Evolutionary conservation across 2,329 filamentous ascomycete species (phyloP), one percentile per base, ranked within the genome.

Genomic region (Cladosporium sp.): DNA sequence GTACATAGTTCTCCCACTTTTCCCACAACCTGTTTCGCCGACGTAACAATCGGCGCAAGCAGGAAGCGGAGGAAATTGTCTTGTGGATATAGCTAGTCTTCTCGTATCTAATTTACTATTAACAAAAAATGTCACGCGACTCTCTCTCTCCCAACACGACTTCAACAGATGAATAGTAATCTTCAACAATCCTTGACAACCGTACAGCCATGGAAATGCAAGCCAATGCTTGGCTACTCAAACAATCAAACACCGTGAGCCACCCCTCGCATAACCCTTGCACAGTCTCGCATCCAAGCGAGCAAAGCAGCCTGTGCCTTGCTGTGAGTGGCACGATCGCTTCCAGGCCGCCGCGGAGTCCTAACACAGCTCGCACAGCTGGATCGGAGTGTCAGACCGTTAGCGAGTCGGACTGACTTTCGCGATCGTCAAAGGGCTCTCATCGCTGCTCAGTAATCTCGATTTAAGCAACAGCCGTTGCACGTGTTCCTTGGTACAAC

Each of bases 21-120:
- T 41, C 21, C 55, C 24, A 41, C 28, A 3, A 24, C 8, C 7
- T 58, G 15, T 59, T 47, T 30, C 36, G 57, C 57, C 57, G 57
- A 59, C 36, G 36, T 59, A 59, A 59, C 57, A 59, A 59, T 59
- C 57, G 57, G 57, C 57, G 38, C 38, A 47, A 59, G 34, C 26
- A 34, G 1, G 7, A 7, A 12, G 28, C 11, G 52, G 2, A 58
- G 24, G 24, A 38, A 38, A 26, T 44, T 30, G 57, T 41, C 21
- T 59, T 6, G 28, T n/a, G 21, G 57, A 59, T 30, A 44, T 58
- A 58, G 54, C 30, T 58, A 58, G 55, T 32, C 8, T 47, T 47
- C 41, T 47, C 41, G n/a, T 47, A 21, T 44, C 21, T 47, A 47
- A 47, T 47, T 47, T 47, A 47, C 41, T 24, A 44, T 24, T 24